Conservation (phyloP, 176 grass and related monocot genomes). For the Rhynchospora tenuis region DNA sequence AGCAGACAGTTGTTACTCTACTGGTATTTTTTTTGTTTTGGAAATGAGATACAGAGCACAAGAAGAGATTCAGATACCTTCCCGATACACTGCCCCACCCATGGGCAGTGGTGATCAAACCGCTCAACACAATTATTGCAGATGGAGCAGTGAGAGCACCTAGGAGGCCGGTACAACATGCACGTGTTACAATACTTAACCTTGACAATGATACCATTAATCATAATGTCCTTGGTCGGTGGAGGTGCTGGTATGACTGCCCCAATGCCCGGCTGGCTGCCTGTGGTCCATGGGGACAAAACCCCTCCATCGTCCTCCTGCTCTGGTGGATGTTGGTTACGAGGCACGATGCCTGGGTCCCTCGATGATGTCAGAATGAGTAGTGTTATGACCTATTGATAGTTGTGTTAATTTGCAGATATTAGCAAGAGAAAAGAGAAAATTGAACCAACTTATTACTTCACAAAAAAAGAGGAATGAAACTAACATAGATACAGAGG, state of each 20-base stretch:
- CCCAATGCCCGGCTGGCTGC: not conserved
- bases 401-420: not conserved
- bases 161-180: slow-evolving; percentile 78
- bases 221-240: slow-evolving; percentile 53
- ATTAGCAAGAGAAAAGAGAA: not conserved
- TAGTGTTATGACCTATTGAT: slow-evolving; percentile 52
- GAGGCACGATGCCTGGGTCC: slow-evolving; percentile 82
- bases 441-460: not conserved
- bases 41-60: not conserved
- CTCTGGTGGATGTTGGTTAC: slow-evolving; percentile 62
- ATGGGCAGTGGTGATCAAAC: slow-evolving; percentile 94
- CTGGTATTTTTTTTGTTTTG: not conserved
- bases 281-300: slow-evolving; percentile 15
- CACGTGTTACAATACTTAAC: slow-evolving; percentile 96
- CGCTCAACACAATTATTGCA: slow-evolving; percentile 96
- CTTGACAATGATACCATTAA: slow-evolving; percentile 70
- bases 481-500: slow-evolving; percentile 67
- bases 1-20: not conserved
- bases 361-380: slow-evolving; percentile 76
- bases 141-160: slow-evolving; percentile 88
- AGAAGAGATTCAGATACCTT: slow-evolving; percentile 31
- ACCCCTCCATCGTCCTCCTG: slow-evolving; percentile 27
- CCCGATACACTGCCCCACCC: slow-evolving; percentile 96
- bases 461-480: not conserved
- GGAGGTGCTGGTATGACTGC: slow-evolving; percentile 27